These are phyloP conservation scores for Erodium texanum DNA, from an alignment of 441 rosid species.

Conservation along the genomic window DNA sequence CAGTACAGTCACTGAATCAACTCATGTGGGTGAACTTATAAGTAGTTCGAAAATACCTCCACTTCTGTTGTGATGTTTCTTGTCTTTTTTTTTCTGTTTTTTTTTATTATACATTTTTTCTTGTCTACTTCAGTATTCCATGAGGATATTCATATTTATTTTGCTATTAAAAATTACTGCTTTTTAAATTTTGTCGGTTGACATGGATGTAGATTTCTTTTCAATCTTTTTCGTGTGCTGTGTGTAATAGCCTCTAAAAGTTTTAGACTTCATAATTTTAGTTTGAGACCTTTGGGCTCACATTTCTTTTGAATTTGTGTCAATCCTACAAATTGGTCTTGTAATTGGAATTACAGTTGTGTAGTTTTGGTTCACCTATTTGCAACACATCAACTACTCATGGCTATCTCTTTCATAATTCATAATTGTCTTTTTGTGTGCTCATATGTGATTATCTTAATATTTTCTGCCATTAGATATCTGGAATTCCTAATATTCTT, in stretches of 20 bases:
- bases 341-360: not conserved
- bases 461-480: not conserved
- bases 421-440: not conserved
- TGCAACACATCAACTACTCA: not conserved
- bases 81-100: slow-evolving; percentile 33
- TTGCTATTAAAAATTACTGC: not conserved
- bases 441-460: not conserved
- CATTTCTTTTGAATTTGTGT: not conserved
- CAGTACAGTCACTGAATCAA: slow-evolving; percentile 61
- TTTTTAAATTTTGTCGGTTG: not conserved
- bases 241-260: not conserved
- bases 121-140: not conserved
- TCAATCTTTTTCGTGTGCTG: not conserved
- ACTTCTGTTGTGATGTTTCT: too few relatives aligned
- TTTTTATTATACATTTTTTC: not conserved
- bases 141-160: not conserved
- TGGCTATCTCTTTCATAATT: not conserved
- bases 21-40: slow-evolving; percentile 51
- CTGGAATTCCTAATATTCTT: not conserved
- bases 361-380: not conserved
- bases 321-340: not conserved
- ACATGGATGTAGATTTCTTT: not conserved
- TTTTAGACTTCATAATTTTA: not conserved
- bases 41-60: slow-evolving; percentile 31
- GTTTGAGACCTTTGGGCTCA: not conserved